Base-by-base conservation (phyloP, 768 basidiomycete species). In the Lentinula edodes region DNA sequence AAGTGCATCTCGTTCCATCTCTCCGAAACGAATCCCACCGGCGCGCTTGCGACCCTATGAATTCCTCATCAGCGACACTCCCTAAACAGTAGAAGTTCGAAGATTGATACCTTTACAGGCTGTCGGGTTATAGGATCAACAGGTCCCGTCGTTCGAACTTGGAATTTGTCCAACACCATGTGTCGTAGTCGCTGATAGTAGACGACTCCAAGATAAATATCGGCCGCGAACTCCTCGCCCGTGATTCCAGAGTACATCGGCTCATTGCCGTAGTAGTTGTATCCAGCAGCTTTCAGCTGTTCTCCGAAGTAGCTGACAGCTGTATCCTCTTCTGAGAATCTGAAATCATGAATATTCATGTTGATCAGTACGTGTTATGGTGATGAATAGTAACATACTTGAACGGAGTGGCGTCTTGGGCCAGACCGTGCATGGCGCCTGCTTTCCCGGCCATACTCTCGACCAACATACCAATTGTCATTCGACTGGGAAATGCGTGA, bases 191-290 rank as follows among this genome's bases (percentile, higher is more conserved):
- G 90, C 72, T 99, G 97, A 74, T 99, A 99, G 77, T 98, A 99
- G 61, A 99, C 96, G 42, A 98, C 89, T 18, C 97, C 97, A 65
- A 98, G 84, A 75, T 98, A 99, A 69, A 99, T 99, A 73, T 99
- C 97, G 6, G 97, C 97, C 45, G 91, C 89, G 74, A 99, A 99
- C 76, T 99, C 97, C 74, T 98, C 85, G 15, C 97, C 97, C 6
- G 97, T 98, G 72, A 99, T 97, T 23, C 97, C 97, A 61, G 96
- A 98, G 74, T 99, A 99, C 97, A 99, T 99, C 5, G 97, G 95
- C 73, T 99, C 97, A 75, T 97, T 98, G 13, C 97, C 97, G 71
- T 96, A 92, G 74, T 98, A 99, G 74, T 98, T 98, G 80, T 98
- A 99, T 7, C 97, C 97, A 13, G 97, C 87, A 20, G 91, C 90